phyloP scores from a whole-genome alignment of 75 land plant genomes.

The Cunninghamia lanceolata region DNA sequence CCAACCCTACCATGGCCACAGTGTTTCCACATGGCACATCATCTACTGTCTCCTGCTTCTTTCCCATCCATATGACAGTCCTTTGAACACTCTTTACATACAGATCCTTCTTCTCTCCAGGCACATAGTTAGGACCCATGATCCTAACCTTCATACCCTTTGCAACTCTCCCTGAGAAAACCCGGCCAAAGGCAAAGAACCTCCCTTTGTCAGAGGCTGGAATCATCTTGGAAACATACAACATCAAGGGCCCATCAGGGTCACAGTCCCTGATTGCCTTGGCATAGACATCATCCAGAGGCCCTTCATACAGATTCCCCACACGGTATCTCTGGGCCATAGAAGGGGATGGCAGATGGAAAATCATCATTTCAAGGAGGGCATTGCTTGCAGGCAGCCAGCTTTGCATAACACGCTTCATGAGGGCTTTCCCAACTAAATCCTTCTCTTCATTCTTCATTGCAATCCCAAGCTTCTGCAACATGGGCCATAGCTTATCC shows the following conservation, averaged over 20 bases:
- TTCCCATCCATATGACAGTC: constrained; percentile 90
- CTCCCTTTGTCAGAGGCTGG: constrained; percentile 78
- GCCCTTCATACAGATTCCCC: constrained; percentile 85
- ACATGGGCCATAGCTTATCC: constrained; percentile 94
- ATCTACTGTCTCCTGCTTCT: constrained; percentile 77
- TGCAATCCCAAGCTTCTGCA: constrained; percentile 55
- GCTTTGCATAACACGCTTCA: constrained; percentile 90
- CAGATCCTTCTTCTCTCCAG: constrained; percentile 71
- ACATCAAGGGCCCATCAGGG: constrained; percentile 68
- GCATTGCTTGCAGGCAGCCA: constrained; percentile 86
- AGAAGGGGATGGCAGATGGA: constrained; percentile 73
- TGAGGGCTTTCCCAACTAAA: constrained; percentile 66
- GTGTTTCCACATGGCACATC: constrained; percentile 88
- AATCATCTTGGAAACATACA: constrained; percentile 87
- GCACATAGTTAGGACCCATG: constrained; percentile 76
- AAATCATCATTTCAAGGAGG: constrained; percentile 85
- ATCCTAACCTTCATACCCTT: constrained; percentile 57
- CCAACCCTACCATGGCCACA: constrained; percentile 84
- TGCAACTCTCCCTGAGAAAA: constrained; percentile 56
- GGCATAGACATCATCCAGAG: constrained; percentile 72
- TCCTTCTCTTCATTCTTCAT: constrained; percentile 86
- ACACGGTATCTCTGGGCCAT: constrained; percentile 83
- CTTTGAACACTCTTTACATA: constrained; percentile 81
- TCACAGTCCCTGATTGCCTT: constrained; percentile 82
- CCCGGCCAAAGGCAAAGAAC: constrained; percentile 54